These are phyloP conservation scores for Globisporangium irregulare DNA, from an alignment of 352 stramenopile genomes.

Conservation along the genomic window DNA sequence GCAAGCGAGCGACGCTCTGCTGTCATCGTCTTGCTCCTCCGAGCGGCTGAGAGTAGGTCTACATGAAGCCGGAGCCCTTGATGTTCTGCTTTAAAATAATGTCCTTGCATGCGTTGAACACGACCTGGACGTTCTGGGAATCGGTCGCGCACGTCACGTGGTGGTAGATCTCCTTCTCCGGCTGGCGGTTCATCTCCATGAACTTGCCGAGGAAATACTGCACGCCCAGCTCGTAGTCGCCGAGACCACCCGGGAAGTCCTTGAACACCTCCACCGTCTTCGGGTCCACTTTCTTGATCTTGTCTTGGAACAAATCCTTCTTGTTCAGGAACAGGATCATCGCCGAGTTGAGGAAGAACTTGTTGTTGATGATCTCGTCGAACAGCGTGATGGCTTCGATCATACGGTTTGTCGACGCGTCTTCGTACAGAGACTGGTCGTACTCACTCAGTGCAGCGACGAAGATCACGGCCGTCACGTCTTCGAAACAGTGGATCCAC, in stretches of 20 bases:
- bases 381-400: slow-evolving; percentile 95
- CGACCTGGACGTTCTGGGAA: slow-evolving; percentile 95
- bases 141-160: slow-evolving; percentile 96
- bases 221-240: slow-evolving; percentile 85
- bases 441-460: slow-evolving; percentile 95
- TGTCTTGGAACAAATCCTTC: slow-evolving; percentile 96
- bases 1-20: background rate
- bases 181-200: slow-evolving; percentile 93
- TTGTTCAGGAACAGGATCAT: slow-evolving; percentile 99
- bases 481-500: slow-evolving; percentile 98
- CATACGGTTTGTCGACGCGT: slow-evolving; percentile 93
- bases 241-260: slow-evolving; percentile 83
- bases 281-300: slow-evolving; percentile 94
- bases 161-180: slow-evolving; percentile 92
- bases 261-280: slow-evolving; percentile 89
- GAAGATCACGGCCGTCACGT: slow-evolving; percentile 96
- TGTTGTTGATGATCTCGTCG: slow-evolving; percentile 94
- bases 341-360: slow-evolving; percentile 90
- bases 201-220: slow-evolving; percentile 94
- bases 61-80: slow-evolving; percentile 89
- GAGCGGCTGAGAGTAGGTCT: slow-evolving; percentile 17
- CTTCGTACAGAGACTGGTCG: slow-evolving; percentile 94
- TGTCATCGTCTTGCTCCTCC: background rate
- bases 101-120: slow-evolving; percentile 97
- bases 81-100: slow-evolving; percentile 95